Percentiles rank a stretch among this genome's conserved stretches.
Conservation (phyloP, 139 green algal species). For the Volvox reticuliferus region DNA sequence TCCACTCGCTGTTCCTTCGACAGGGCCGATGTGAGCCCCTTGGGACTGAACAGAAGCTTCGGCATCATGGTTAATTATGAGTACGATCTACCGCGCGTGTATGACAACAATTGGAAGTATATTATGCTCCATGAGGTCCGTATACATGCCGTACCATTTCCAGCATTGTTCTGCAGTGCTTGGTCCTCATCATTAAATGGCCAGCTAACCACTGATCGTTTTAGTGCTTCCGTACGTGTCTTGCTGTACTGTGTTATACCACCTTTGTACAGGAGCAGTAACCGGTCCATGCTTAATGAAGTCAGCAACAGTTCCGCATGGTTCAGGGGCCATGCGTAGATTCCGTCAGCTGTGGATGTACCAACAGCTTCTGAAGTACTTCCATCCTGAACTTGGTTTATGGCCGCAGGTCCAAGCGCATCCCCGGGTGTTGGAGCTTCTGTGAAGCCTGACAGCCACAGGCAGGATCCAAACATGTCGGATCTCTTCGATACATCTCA, state of each 20-base stretch:
- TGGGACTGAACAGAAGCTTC: conserved; percentile 63
- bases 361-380: background rate
- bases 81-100: conserved; percentile 60
- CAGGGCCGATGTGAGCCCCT: conserved; percentile 65
- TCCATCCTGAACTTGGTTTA: background rate
- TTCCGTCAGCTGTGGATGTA: background rate
- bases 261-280: too few relatives aligned
- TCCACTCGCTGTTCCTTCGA: too few relatives aligned
- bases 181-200: background rate
- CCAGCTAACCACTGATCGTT: background rate
- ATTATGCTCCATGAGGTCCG: conserved; percentile 59
- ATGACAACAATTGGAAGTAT: conserved; percentile 64
- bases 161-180: background rate
- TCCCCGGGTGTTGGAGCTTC: background rate
- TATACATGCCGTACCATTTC: background rate
- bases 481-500: too few relatives aligned
- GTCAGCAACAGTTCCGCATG: too few relatives aligned
- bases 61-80: conserved; percentile 93
- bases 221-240: background rate
- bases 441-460: background rate
- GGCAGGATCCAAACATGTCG: too few relatives aligned
- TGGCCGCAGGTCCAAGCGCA: conserved; percentile 20
- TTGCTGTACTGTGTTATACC: background rate
- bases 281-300: too few relatives aligned
- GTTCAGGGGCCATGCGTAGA: background rate